Base-by-base conservation (phyloP, 2,329 filamentous ascomycete species). In the Trichophyton simii region DNA sequence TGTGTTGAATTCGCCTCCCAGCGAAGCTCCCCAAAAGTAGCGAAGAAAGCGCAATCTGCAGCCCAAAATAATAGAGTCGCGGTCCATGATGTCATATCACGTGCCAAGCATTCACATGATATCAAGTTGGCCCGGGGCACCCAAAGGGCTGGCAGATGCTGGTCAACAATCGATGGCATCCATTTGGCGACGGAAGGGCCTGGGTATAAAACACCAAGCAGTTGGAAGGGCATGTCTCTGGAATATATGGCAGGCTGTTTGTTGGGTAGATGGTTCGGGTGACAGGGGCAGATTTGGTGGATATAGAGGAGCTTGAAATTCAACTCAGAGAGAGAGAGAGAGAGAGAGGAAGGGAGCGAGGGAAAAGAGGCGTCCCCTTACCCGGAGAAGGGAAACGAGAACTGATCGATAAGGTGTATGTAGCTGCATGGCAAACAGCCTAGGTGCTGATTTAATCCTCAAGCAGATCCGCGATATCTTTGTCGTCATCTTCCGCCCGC, bases 381-480 rank as follows among this genome's bases (percentile, higher is more conserved):
- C 8, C 2, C 34, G 13, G 34, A 9, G 34, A 38, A 13, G 11
- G 3, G 2, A 1, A 38, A 38, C 3, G n/a, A 44, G 41, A n/a
- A 4, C 41, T 44, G 41, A 20, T n/a, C 6, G n/a, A n/a, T 7
- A n/a, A 7, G n/a, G n/a, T 18, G 15, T 44, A 38, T 38, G 2
- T 44, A 31, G 8, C 28, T 31, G n/a, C 5, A 7, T n/a, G 15
- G 15, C 41, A 44, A 8, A n/a, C n/a, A 44, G 41, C 6, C 15
- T n/a, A 44, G n/a, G 3, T 6, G 41, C 15, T 11, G 3, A 34
- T n/a, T 75, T 71, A 80, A 69, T 84, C 80, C 67, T 82, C 79
- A 71, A 91, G 72, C 68, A 87, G 83, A 73, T 91, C 85, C 70
- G 84, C 82, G 67, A 91, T 87, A 71, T 91, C 87, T 75, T 87